Base-by-base conservation (phyloP, 1,284 basidiomycete species). In the Trametes pubescens region DNA sequence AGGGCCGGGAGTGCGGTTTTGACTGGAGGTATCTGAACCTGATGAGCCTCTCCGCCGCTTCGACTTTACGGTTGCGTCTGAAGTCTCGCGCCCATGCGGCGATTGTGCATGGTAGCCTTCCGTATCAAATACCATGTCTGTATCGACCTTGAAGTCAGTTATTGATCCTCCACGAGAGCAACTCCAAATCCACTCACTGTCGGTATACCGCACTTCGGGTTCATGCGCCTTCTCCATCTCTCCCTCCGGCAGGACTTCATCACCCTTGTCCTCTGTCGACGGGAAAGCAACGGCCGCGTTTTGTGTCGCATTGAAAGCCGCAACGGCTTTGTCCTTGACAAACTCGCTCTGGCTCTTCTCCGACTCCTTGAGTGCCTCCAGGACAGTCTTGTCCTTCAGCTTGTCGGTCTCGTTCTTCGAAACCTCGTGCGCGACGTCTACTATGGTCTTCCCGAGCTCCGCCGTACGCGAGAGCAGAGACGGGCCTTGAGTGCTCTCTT, bases 201-300 rank as follows among this genome's bases (percentile, higher is more conserved):
- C 78, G 46, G 84, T 88, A 71, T 94, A 93, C 51, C 88, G 80
- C 1, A 95, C 85, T 6, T 86, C 84, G 22, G 91, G 90, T 49
- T 83, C 82, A 63, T 88, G 82, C 10, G 81, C 80, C 22, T 81
- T 77, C 14, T 83, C 81, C 21, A 80, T 72, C 59, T 77, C 73
- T 21, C 84, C 71, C 47, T 78, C 74, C 11, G 84, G 84, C 34
- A 92, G 74, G 2, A 82, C 79, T 24, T 84, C 83, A 62, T 91
- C 88, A 9, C 83, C 86, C 29, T 78, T 71, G 29, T 76, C 71
- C 16, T 62, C 47, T 21, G 47, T 51, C 22, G 35, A 37, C 8
- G 59, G 62, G 4, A 69, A 66, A 48, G 58, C 52, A 21, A 67
- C 46, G 8, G 69, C 64, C 21, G 69, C 62, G 44, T 74, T 72